Evolutionary conservation across 2,329 filamentous ascomycete species (phyloP).

Genomic region (Aaosphaeria arxii): DNA sequence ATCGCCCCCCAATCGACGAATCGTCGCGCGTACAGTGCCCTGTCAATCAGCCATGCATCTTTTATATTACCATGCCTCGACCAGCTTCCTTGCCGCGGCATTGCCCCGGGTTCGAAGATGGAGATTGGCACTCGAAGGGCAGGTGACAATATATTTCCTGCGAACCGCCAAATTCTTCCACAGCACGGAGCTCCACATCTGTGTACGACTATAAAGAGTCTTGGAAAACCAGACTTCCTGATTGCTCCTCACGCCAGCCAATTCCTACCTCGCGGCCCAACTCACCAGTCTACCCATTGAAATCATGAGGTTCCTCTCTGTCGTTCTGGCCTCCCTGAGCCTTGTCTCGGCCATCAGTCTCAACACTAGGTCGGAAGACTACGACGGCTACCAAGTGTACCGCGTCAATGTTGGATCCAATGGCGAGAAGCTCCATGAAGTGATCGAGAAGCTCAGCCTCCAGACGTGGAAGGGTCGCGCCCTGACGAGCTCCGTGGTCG

Average conservation of each 20-base stretch:
- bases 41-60: constrained; percentile 5
- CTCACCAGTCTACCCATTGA: neutral
- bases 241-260: neutral
- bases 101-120: constrained; percentile 10
- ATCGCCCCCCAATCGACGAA: constrained; percentile 5
- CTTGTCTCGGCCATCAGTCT: constrained; percentile 32
- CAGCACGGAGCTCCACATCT: neutral
- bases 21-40: constrained; percentile 9
- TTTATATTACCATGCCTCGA: constrained; percentile 23
- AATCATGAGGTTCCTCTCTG: constrained; percentile 30
- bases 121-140: constrained; percentile 22
- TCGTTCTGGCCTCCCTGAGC: constrained; percentile 27
- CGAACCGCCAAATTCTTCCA: neutral
- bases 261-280: too few species aligned
- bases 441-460: constrained; percentile 29
- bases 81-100: constrained; percentile 21
- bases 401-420: constrained; percentile 31
- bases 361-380: constrained; percentile 22
- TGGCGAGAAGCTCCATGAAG: constrained; percentile 21
- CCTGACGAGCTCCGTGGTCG: constrained; percentile 28
- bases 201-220: neutral
- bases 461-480: constrained; percentile 35
- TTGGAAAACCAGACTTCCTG: neutral
- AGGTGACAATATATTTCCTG: constrained; percentile 16
- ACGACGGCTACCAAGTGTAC: constrained; percentile 36